Evolutionary conservation across 2,329 filamentous ascomycete genomes (phyloP), one percentile per base, ranked within the genome.

Genomic region (Colletotrichum costaricense): DNA sequence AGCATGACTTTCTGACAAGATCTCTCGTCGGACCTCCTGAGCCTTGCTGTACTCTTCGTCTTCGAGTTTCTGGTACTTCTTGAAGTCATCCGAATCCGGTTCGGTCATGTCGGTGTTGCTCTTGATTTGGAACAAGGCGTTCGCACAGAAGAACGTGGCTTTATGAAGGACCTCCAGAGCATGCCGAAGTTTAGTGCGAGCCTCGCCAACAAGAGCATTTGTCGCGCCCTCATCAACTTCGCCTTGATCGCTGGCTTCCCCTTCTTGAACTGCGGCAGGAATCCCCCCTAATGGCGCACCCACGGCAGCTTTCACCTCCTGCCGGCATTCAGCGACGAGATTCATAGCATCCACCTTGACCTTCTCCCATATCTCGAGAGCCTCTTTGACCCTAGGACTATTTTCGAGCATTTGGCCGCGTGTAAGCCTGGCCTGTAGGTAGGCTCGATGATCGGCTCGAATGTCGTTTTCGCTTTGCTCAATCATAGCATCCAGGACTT

Each of bases 401-500:
- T 95, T 95, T 73, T 96, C 95, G 52, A 93, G 86, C 4, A 98
- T 84, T 76, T 98, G 95, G 0, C 94, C 96, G 67, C 91, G 88
- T 19, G 88, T 89, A 57, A 98, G 84, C 74, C 90, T 91, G 42
- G 87, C 87, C 2, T 89, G 80, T 7, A 97, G 85, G 60, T 93
- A 86, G 2, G 87, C 84, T 65, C 95, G 90, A 78, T 97, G 92
- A 71, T 96, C 92, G 0, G 88, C 83, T 64, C 92, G 89, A 69
- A 96, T 89, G 1, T 84, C 80, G 6, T 85, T 86, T 70, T 96
- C 93, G 56, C 93, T 95, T 78, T 96, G 92, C 68, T 98, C 95
- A 71, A 98, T 93, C 96, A 99, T 98, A 5, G 93, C 91, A 75
- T 95, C 92, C 12, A 99, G 86, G 1, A 98, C 96, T 81, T 98